A percentile compares a stretch with the other conserved stretches of the same genome.
phyloP scores from a whole-genome alignment of 495 filamentous ascomycete species.

The Venustampulla echinocandica region DNA sequence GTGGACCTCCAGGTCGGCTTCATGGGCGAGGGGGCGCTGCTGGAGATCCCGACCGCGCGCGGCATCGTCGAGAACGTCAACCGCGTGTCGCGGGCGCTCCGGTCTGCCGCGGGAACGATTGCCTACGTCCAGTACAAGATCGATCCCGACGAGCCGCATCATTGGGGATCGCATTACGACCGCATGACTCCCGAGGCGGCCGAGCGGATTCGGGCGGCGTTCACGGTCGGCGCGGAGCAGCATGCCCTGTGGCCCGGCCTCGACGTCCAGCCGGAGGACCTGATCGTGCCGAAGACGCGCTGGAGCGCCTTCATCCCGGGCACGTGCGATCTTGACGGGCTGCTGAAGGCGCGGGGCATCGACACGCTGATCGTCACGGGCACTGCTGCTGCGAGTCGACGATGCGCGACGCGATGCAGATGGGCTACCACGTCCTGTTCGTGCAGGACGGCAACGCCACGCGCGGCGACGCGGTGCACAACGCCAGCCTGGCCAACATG shows the following conservation, averaged over 20 bases:
- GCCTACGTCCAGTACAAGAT: neutral
- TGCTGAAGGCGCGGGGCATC: neutral
- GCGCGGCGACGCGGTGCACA: neutral
- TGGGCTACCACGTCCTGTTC: neutral
- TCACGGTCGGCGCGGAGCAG: neutral
- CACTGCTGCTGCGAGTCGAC: neutral
- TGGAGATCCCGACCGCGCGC: neutral
- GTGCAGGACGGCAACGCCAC: neutral
- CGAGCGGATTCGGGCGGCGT: neutral
- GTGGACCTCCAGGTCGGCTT: slow-evolving; percentile 1
- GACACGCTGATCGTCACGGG: neutral
- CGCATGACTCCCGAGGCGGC: neutral
- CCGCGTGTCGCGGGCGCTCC: neutral
- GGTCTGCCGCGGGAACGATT: neutral
- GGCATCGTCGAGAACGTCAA: neutral
- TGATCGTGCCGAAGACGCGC: neutral
- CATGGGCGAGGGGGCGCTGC: slow-evolving; percentile 2
- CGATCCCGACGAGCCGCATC: neutral
- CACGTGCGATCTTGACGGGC: neutral
- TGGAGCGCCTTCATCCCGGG: neutral
- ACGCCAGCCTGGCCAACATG: neutral
- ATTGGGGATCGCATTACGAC: neutral
- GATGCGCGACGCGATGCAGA: neutral
- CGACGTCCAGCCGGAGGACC: neutral
- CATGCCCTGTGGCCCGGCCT: neutral